Conservation (phyloP, 805 yeast genomes). For the Spathaspora arborariae region DNA sequence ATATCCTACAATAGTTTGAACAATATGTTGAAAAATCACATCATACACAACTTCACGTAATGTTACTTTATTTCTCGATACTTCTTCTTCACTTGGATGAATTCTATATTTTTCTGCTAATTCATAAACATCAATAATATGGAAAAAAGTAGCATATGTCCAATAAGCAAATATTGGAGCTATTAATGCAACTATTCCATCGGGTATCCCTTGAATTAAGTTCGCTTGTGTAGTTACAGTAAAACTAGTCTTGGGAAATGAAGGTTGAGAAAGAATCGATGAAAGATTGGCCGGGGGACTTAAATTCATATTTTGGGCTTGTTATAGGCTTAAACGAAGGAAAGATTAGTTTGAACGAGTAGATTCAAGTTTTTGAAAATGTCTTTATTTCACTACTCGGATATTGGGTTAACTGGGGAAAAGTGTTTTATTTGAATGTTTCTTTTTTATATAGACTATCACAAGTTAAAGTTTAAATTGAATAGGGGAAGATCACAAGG, state of each 20-base stretch:
- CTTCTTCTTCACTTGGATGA: constrained; percentile 87
- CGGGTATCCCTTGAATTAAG: constrained; percentile 55
- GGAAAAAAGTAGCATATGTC: constrained; percentile 71
- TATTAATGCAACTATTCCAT: constrained; percentile 65
- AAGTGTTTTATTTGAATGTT: too few species aligned
- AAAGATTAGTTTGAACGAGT: too few species aligned
- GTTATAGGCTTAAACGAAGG: background rate
- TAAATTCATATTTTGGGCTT: background rate
- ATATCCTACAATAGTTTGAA: constrained; percentile 74
- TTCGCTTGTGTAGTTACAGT: constrained; percentile 3
- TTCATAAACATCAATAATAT: constrained; percentile 66
- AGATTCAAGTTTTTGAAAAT: too few species aligned
- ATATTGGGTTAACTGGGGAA: too few species aligned
- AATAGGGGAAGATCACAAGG: too few species aligned
- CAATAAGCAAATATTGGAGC: constrained; percentile 85
- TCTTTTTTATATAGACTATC: too few species aligned
- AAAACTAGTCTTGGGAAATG: constrained; percentile 5
- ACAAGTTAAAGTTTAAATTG: too few species aligned
- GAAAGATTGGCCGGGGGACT: constrained; percentile 15
- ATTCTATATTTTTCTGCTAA: constrained; percentile 82
- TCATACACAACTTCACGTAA: constrained; percentile 69
- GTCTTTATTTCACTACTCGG: too few species aligned
- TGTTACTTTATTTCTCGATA: constrained; percentile 70
- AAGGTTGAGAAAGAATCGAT: constrained; percentile 10
- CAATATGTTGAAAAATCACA: constrained; percentile 78